These are phyloP conservation scores for Diaporthe ilicicola DNA, from an alignment of 2,329 filamentous ascomycete species.

Conservation along the genomic window DNA sequence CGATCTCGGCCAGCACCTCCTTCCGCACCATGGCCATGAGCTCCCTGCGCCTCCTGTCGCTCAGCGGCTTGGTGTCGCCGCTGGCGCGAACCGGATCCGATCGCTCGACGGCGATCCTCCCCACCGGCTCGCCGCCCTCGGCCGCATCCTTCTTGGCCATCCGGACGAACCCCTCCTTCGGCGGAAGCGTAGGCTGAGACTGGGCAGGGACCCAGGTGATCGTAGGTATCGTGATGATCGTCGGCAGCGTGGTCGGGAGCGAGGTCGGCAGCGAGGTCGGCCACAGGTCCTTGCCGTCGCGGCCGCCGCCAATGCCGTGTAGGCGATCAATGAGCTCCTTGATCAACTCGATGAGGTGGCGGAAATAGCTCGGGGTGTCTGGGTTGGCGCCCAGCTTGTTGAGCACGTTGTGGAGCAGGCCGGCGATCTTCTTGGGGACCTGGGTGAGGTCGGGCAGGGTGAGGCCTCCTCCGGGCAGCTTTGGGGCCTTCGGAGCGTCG, in stretches of 20 bases:
- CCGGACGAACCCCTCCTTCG: too few species aligned
- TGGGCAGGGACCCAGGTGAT: too few species aligned
- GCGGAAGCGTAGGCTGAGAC: too few species aligned
- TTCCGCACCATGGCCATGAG: not conserved
- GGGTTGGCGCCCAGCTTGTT: not conserved
- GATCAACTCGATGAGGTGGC: conserved; percentile 1
- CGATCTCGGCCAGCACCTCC: not conserved
- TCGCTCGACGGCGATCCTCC: too few species aligned
- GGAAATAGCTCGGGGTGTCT: not conserved
- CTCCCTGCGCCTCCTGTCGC: not conserved
- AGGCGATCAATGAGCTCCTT: conserved; percentile 1
- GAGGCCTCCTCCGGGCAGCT: too few species aligned
- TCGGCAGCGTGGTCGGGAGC: not conserved
- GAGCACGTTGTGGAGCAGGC: not conserved
- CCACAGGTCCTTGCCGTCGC: not conserved
- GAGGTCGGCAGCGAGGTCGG: not conserved
- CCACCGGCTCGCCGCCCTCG: too few species aligned
- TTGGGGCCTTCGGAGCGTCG: not conserved
- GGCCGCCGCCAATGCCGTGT: too few species aligned
- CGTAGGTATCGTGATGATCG: not conserved
- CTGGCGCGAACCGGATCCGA: not conserved
- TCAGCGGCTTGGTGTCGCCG: not conserved
- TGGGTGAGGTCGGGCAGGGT: not conserved
- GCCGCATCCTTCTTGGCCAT: too few species aligned
- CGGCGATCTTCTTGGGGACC: conserved; percentile 2